Base-by-base conservation (phyloP, 2,329 filamentous ascomycete species). In the Aureobasidium vineae region DNA sequence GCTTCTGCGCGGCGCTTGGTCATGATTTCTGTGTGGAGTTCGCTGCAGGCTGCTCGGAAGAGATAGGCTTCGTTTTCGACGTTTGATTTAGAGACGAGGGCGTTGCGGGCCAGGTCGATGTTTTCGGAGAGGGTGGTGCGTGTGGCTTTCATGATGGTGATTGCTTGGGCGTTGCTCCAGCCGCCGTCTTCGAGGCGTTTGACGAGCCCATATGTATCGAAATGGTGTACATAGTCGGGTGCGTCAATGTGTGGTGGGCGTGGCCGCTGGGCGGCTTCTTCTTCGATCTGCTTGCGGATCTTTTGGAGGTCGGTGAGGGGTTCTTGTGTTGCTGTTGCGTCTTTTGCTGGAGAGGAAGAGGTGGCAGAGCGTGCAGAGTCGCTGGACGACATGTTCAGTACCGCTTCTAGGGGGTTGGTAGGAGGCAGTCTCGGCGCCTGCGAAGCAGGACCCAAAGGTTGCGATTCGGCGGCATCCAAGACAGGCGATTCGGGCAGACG, bases 1-100 rank as follows among this genome's bases (percentile, higher is more conserved):
- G 92, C 88, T 70, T 91, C 88, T 0, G 87, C 83, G 70, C 89
- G 88, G 28, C 92, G 84, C 65, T 88, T 88, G 69, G 92, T 92
- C 70, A 86, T 88, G 21, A 98, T 87, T 75, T 97, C 95, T 28
- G 92, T 93, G 72, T 88, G 87, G 40, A 99, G 84, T 79, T 99
- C 95, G 3, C 90, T 93, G 76, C 94, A 97, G 2, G 95, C 95
- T 1, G 95, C 95, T 63, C 90, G 86, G 81, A 99, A 99, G 13
- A 99, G 84, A 75, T 99, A 99, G 8, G 88, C 88, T 78, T 97
- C 83, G 76, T 98, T 99, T 75, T 98, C 94, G 43, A 97, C 90
- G 73, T 97, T 91, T 52, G 89, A 92, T 78, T 97, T 97, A 76
- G 89, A 92, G 13, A 97, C 90, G 10, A 98, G 82, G 2, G 88